These are phyloP conservation scores for Wickerhamomyces pijperi DNA, from an alignment of 805 yeast genomes.

Conservation along the genomic window DNA sequence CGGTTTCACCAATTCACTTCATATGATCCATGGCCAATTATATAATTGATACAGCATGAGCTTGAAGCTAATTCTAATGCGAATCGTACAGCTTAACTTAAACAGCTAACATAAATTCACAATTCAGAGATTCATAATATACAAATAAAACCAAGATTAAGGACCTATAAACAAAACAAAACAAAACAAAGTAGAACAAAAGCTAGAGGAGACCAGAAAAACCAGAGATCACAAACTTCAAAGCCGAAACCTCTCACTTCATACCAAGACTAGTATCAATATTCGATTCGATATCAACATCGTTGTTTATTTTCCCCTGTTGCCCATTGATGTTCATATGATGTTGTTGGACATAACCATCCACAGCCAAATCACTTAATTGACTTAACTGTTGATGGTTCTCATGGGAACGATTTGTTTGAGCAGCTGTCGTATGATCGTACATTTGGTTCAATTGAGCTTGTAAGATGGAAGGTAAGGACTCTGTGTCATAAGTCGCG, in stretches of 20 bases:
- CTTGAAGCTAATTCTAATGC: no score
- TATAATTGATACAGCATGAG: no score
- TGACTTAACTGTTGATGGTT: neutral
- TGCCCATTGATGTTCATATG: no score
- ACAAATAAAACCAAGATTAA: no score
- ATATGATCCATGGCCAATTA: no score
- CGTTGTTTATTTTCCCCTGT: neutral
- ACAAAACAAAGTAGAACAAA: no score
- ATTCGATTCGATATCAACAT: neutral
- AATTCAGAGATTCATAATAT: no score
- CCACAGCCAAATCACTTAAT: neutral
- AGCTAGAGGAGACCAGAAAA: no score
- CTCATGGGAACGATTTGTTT: neutral
- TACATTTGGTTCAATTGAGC: constrained; percentile 13
- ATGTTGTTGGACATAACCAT: neutral
- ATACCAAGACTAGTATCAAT: neutral
- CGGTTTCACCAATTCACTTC: no score
- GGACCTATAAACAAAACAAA: no score
- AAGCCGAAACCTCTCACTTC: constrained; percentile 3
- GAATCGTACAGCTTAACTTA: no score
- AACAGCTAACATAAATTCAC: no score
- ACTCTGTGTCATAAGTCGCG: constrained; percentile 4
- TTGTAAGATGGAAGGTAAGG: constrained; percentile 13
- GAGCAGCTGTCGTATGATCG: neutral
- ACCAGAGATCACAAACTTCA: constrained; percentile 6